Conservation (phyloP, 306 rosid species). For the Prunus salicina region DNA sequence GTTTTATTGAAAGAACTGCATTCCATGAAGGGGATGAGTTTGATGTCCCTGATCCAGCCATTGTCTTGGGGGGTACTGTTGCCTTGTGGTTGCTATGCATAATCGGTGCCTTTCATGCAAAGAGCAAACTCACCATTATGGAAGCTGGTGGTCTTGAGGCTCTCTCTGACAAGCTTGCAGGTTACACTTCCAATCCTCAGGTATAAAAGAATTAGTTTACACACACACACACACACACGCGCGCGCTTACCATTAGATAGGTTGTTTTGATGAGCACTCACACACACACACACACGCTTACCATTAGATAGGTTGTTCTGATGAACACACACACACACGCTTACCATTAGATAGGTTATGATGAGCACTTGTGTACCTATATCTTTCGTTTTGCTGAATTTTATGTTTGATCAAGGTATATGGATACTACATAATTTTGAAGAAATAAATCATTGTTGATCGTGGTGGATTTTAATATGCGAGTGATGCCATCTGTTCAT, state of each 20-base stretch:
- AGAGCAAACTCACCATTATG: constrained; percentile 51
- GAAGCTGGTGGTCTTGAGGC: constrained; percentile 92
- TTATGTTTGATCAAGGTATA: neutral
- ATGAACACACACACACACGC: neutral
- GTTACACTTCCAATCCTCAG: constrained; percentile 75
- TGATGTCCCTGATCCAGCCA: constrained; percentile 66
- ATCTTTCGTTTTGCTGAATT: neutral
- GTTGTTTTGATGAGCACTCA: too few relatives aligned
- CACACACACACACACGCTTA: neutral
- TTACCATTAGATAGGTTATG: neutral
- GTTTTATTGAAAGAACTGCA: constrained; percentile 64
- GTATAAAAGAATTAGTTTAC: constrained; percentile 31
- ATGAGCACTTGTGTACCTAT: neutral
- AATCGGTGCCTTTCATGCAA: constrained; percentile 59
- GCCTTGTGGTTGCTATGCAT: constrained; percentile 85
- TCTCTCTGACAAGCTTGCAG: constrained; percentile 67
- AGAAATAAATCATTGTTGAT: neutral
- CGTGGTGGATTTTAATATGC: neutral
- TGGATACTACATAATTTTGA: neutral
- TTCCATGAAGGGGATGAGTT: constrained; percentile 67
- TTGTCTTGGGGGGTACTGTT: constrained; percentile 63
- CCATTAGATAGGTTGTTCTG: too few relatives aligned
- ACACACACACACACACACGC: neutral
- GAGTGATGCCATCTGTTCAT: neutral
- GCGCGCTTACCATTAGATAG: too few relatives aligned